Percentiles rank a stretch among this genome's conserved stretches.
Evolutionary conservation across 2,329 filamentous ascomycete genomes (phyloP).

Genomic region (Akanthomyces lecanii): DNA sequence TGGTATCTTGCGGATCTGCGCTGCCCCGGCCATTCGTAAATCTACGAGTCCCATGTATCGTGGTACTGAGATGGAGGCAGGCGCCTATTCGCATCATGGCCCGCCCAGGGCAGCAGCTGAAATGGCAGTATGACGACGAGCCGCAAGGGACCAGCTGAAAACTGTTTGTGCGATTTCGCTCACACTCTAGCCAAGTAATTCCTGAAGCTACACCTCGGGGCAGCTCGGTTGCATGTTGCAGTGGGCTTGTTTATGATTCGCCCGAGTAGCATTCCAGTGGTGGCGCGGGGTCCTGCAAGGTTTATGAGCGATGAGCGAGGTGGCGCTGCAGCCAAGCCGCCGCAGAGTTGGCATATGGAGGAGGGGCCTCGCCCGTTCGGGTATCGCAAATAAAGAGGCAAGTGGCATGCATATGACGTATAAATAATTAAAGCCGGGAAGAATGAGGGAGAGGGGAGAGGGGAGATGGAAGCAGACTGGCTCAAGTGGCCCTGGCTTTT

Average conservation of each 20-base stretch:
- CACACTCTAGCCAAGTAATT: neutral
- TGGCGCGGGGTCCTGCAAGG: conserved; percentile 4
- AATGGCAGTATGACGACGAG: neutral
- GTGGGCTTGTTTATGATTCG: conserved; percentile 1
- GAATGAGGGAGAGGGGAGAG: neutral
- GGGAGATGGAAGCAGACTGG: neutral
- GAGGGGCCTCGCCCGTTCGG: neutral
- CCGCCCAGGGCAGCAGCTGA: neutral
- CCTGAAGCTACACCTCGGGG: neutral
- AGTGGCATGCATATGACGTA: conserved; percentile 10
- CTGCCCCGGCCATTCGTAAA: neutral
- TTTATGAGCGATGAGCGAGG: neutral
- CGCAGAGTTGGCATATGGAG: neutral
- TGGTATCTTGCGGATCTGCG: neutral
- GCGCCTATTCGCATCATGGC: neutral
- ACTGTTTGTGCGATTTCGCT: neutral
- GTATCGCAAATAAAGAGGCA: neutral
- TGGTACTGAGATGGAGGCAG: neutral
- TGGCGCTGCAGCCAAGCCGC: conserved; percentile 5
- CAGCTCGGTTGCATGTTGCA: neutral
- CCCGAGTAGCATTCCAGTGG: neutral
- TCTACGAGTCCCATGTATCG: neutral
- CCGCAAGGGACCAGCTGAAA: neutral
- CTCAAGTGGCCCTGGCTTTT: too few species aligned
- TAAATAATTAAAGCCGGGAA: neutral